These are phyloP conservation scores for Arthroderma sp. DNA, from an alignment of 2,329 filamentous ascomycete genomes.

Conservation along the genomic window DNA sequence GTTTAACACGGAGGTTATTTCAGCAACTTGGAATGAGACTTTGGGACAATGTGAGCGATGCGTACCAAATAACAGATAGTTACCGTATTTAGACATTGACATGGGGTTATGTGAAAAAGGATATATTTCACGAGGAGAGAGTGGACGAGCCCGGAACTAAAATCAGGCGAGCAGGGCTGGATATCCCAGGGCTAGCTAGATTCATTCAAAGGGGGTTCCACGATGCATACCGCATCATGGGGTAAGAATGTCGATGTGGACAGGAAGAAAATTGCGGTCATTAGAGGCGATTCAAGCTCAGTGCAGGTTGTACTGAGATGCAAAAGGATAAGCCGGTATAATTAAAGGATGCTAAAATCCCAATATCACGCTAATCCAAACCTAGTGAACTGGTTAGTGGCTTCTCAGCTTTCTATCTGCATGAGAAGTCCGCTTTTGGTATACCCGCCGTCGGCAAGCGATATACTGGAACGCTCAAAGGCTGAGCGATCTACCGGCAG, in stretches of 20 bases:
- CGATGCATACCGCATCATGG: slow-evolving; percentile 37
- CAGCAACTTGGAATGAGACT: slow-evolving; percentile 42
- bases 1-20: slow-evolving; percentile 45
- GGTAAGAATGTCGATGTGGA: slow-evolving; percentile 26
- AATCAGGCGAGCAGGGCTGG: slow-evolving; percentile 32
- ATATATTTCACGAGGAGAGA: not conserved
- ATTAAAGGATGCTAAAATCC: not conserved
- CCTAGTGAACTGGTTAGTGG: not conserved
- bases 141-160: not conserved
- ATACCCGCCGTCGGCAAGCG: not conserved
- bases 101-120: not conserved
- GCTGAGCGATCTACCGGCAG: not conserved
- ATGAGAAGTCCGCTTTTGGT: not conserved
- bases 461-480: not conserved
- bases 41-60: slow-evolving; percentile 29
- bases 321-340: slow-evolving; percentile 9
- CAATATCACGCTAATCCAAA: not conserved
- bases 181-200: slow-evolving; percentile 36
- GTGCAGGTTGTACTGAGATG: slow-evolving; percentile 31
- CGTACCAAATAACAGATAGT: slow-evolving; percentile 18
- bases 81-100: not conserved
- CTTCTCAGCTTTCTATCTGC: not conserved
- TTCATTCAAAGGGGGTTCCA: slow-evolving; percentile 36
- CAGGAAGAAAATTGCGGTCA: slow-evolving; percentile 20
- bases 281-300: slow-evolving; percentile 27